Evolutionary conservation across 192 early-diverging fungal species (phyloP), one percentile per base, ranked within the genome.

Genomic region (Mortierella antarctica): DNA sequence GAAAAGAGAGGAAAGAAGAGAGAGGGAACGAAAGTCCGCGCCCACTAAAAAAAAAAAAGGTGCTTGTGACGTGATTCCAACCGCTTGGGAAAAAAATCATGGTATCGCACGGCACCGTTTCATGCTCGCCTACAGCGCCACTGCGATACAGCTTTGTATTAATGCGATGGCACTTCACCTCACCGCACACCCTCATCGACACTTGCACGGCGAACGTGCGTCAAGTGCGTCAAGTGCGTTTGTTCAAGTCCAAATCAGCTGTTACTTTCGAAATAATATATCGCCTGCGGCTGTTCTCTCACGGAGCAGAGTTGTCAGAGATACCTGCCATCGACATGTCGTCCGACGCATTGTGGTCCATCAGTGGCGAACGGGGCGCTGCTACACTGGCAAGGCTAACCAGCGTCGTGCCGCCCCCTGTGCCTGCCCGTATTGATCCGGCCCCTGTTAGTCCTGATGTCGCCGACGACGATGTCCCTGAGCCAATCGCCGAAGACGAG

Each of bases 251-350:
- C 31, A 1, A 31, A 31, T 31, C 31, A 31, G 31, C 3, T 31
- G 1, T 31, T 31, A 2, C 1, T 31, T 31, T 31, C 31, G 31
- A 31, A 31, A 31, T 2, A 31, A 31, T 2, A 31, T 31, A 31
- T 3, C 31, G 31, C 31, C 31, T 31, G 31, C 3, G 3, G 23
- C 7, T 49, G 40, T 20, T 57, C 50, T 64, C 1, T 31, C 31
- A 80, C 6, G 77, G 77, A 13, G 77, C 77, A 42, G 70, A 68
- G 60, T 80, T 80, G 42, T 60, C 69, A 49, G 77, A 80, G 46
- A 80, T 80, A 14, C 77, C 70, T 2, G 64, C 65, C 65, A 80
- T 80, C 14, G 70, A 56, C 77, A 80, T 80, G 48, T 80, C 77
- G 11, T 70, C 77, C 10, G 77, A 80, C 8, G 77, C 77, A 68